Evolutionary conservation across 371 early-diverging fungal species (phyloP).

Genomic region (Circinella umbellata): DNA sequence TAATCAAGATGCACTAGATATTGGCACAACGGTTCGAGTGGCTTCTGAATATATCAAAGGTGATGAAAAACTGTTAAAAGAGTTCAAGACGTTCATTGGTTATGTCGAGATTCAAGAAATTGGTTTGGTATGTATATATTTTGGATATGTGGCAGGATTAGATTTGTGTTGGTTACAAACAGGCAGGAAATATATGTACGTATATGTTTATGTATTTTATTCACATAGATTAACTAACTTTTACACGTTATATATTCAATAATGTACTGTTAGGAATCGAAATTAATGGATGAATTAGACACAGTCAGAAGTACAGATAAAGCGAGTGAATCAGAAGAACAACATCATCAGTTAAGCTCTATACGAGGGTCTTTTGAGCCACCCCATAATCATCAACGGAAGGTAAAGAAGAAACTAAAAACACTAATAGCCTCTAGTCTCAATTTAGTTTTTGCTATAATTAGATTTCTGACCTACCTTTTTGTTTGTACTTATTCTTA

Average conservation of each 20-base stretch:
- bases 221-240: too few relatives aligned
- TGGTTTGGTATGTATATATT: not conserved
- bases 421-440: too few relatives aligned
- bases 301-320: not conserved
- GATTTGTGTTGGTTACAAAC: too few relatives aligned
- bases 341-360: not conserved
- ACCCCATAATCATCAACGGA: not conserved
- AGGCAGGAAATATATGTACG: too few relatives aligned
- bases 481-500: not conserved
- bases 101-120: not conserved
- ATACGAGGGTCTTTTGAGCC: not conserved
- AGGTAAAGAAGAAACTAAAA: too few relatives aligned
- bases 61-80: constrained; percentile 79
- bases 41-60: constrained; percentile 79
- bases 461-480: too few relatives aligned
- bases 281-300: not conserved
- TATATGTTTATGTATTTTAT: too few relatives aligned
- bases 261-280: not conserved
- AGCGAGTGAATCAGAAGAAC: not conserved
- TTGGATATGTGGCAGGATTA: too few relatives aligned
- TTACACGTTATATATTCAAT: too few relatives aligned
- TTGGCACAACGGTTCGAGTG: constrained; percentile 77
- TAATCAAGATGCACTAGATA: constrained; percentile 92
- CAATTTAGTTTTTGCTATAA: too few relatives aligned
- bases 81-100: constrained; percentile 73